These are phyloP conservation scores for Pezicula rhizophila DNA, from an alignment of 2,329 filamentous ascomycete genomes.

Conservation along the genomic window DNA sequence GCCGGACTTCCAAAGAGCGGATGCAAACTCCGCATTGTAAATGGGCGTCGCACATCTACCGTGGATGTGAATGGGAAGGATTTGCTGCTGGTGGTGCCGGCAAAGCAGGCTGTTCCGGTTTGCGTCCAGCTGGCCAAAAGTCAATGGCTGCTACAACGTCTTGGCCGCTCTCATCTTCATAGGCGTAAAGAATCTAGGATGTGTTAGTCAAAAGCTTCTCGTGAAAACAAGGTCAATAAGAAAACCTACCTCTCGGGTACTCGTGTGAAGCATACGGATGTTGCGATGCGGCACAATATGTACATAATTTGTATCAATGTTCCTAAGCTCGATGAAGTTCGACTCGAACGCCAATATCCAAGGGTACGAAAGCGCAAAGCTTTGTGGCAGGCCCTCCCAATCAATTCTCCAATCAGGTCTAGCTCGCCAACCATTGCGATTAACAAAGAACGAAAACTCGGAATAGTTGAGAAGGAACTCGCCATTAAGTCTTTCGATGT, in stretches of 20 bases:
- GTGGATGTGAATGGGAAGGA: not conserved
- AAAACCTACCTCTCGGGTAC: constrained; percentile 79
- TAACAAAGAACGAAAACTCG: constrained; percentile 98
- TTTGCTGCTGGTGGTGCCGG: constrained; percentile 7
- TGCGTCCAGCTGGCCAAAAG: constrained; percentile 61
- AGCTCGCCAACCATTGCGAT: constrained; percentile 95
- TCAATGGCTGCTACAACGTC: constrained; percentile 93
- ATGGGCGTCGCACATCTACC: not conserved
- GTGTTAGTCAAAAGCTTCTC: constrained; percentile 20
- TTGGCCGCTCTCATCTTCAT: constrained; percentile 90
- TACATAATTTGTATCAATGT: constrained; percentile 90
- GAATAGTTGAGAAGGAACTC: constrained; percentile 98
- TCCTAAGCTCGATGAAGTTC: constrained; percentile 93
- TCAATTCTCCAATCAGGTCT: constrained; percentile 94
- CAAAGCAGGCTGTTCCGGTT: constrained; percentile 18
- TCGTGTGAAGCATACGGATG: constrained; percentile 95
- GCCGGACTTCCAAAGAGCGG: not conserved
- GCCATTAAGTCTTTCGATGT: constrained; percentile 93
- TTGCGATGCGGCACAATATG: constrained; percentile 96
- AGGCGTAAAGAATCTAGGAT: constrained; percentile 85
- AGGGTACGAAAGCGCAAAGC: constrained; percentile 90
- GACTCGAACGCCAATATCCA: constrained; percentile 97
- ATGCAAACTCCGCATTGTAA: not conserved
- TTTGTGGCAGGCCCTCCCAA: constrained; percentile 90
- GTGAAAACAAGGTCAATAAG: not conserved